phyloP scores from a whole-genome alignment of 2,329 filamentous ascomycete genomes.

The Aspergillus eucalypticola region DNA sequence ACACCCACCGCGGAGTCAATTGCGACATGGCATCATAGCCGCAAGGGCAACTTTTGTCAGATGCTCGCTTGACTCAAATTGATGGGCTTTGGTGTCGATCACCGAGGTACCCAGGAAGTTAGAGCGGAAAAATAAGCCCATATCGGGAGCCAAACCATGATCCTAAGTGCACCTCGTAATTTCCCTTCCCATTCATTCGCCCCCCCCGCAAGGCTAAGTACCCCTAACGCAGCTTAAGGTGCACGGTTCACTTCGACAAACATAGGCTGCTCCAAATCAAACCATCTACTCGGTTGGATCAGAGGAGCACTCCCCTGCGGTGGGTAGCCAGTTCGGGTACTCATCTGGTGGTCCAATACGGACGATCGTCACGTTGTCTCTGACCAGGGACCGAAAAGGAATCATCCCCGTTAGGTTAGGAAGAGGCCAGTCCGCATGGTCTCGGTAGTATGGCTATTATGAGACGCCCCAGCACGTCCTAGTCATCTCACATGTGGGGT shows the following conservation, averaged over 20 bases:
- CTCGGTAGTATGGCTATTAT: constrained; percentile 12
- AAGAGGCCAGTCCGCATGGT: constrained; percentile 8
- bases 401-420: constrained; percentile 14
- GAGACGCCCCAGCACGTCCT: constrained; percentile 12
- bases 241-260: constrained; percentile 13
- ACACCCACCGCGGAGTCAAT: constrained; percentile 6
- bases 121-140: constrained; percentile 8
- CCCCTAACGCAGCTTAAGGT: constrained; percentile 9
- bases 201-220: constrained; percentile 11
- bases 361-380: constrained; percentile 3
- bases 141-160: constrained; percentile 10
- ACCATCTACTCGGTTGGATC: constrained; percentile 6
- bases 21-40: constrained; percentile 8
- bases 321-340: background rate
- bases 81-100: constrained; percentile 14
- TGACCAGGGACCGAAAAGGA: constrained; percentile 16
- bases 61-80: constrained; percentile 10
- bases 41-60: constrained; percentile 4
- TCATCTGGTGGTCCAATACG: background rate
- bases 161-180: constrained; percentile 18
- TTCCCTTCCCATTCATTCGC: constrained; percentile 13
- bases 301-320: constrained; percentile 10
- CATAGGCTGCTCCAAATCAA: constrained; percentile 13
- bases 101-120: constrained; percentile 11
- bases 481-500: constrained; percentile 24